phyloP scores from a whole-genome alignment of 176 grass and related monocot species.

The Hsuehochloa calcarea region DNA sequence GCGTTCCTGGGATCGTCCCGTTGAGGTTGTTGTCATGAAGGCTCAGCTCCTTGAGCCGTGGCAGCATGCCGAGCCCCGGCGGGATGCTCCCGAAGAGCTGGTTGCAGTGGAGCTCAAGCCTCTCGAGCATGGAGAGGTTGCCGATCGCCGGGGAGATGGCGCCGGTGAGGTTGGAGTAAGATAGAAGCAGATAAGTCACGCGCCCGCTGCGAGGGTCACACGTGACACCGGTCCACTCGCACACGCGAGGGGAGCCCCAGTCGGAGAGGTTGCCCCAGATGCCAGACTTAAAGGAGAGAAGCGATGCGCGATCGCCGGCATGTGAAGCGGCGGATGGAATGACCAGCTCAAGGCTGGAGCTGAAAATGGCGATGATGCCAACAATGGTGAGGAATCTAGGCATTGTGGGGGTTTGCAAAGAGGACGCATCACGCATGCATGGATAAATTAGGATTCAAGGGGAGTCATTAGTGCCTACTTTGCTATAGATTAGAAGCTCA shows the following conservation, averaged over 20 bases:
- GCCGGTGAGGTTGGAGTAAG: slow-evolving; percentile 33
- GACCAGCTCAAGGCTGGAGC: neutral
- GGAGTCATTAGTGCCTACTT: neutral
- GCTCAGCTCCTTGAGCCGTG: slow-evolving; percentile 31
- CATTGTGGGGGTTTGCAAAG: neutral
- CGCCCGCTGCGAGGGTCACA: slow-evolving; percentile 34
- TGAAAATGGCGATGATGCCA: neutral
- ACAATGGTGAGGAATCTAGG: neutral
- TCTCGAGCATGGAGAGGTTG: slow-evolving; percentile 52
- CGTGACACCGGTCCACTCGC: slow-evolving; percentile 62
- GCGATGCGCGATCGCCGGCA: slow-evolving; percentile 8
- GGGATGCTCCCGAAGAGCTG: slow-evolving; percentile 50
- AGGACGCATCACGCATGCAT: neutral
- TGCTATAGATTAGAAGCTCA: neutral
- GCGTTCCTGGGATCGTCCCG: slow-evolving; percentile 30
- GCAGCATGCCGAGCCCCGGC: slow-evolving; percentile 38
- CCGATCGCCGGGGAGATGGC: slow-evolving; percentile 48
- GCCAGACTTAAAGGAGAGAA: slow-evolving; percentile 48
- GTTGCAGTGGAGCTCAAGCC: slow-evolving; percentile 50
- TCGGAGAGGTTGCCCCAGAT: slow-evolving; percentile 43
- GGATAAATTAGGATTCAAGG: too few species aligned
- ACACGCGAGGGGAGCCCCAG: slow-evolving; percentile 37
- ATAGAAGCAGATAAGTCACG: slow-evolving; percentile 37
- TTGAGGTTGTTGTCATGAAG: slow-evolving; percentile 42
- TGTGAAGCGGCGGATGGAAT: neutral